Conservation (phyloP, 306 rosid genomes). For the Cucurbita ficifolia region DNA sequence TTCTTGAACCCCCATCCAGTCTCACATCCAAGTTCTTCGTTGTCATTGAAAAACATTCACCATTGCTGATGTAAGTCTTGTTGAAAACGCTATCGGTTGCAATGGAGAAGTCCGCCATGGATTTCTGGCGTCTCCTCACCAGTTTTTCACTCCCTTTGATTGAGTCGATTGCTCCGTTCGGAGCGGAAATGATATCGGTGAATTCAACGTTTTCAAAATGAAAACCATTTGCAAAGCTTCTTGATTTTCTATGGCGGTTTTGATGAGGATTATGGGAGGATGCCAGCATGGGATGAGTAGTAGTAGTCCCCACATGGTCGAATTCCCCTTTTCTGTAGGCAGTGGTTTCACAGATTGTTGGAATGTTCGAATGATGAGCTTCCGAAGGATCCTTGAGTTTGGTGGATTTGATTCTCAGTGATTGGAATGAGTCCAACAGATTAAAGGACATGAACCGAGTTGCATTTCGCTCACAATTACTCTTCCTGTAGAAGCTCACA, state of each 20-base stretch:
- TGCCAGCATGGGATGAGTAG: conserved; percentile 9
- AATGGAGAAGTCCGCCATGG: conserved; percentile 40
- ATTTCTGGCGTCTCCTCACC: conserved; percentile 44
- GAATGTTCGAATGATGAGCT: conserved; percentile 40
- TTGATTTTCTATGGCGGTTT: conserved; percentile 37
- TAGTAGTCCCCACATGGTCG: conserved; percentile 13
- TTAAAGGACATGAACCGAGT: conserved; percentile 17
- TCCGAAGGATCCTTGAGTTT: conserved; percentile 36
- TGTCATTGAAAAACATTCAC: conserved; percentile 36
- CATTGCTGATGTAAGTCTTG: conserved; percentile 23
- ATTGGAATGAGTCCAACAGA: conserved; percentile 44
- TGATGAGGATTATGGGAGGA: conserved; percentile 11
- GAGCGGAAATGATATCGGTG: not conserved
- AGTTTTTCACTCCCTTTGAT: conserved; percentile 30
- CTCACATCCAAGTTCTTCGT: conserved; percentile 44
- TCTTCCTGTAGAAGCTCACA: conserved; percentile 23
- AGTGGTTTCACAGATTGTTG: conserved; percentile 25
- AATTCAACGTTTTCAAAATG: conserved; percentile 34
- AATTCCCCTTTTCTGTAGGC: conserved; percentile 14
- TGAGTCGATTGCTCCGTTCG: conserved; percentile 9
- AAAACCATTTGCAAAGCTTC: conserved; percentile 35
- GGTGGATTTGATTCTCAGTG: conserved; percentile 29
- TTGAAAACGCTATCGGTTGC: conserved; percentile 39
- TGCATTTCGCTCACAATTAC: conserved; percentile 23
- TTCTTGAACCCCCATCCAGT: conserved; percentile 30